phyloP scores from a whole-genome alignment of 106 monocot species.

The Apostasia ramifera region DNA sequence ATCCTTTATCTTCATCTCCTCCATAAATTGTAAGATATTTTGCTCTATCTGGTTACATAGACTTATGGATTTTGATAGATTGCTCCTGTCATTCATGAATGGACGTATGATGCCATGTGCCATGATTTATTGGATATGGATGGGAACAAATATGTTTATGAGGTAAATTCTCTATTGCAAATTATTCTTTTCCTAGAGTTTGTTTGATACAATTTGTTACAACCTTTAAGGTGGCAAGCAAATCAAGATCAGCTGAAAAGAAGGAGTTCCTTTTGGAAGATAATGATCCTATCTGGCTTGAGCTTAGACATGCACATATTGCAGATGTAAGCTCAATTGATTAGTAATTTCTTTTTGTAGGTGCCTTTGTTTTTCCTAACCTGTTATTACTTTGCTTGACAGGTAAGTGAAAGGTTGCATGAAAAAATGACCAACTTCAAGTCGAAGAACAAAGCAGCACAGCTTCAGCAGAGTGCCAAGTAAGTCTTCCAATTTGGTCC shows the following conservation, averaged over 20 bases:
- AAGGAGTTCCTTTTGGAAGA: constrained; percentile 69
- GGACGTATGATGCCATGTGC: constrained; percentile 87
- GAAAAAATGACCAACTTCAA: constrained; percentile 66
- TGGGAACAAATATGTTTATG: constrained; percentile 60
- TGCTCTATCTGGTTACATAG: background rate
- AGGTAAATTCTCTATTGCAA: constrained; percentile 27
- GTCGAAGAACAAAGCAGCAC: constrained; percentile 78
- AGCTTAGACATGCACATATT: constrained; percentile 77
- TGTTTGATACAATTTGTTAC: background rate
- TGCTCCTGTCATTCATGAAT: constrained; percentile 81
- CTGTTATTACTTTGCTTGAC: constrained; percentile 1
- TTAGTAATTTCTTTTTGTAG: background rate
- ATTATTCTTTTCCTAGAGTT: constrained; percentile 3
- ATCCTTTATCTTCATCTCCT: background rate
- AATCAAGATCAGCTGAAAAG: constrained; percentile 42
- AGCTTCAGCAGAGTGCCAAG: constrained; percentile 43
- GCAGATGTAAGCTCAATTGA: constrained; percentile 52
- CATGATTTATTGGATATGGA: constrained; percentile 71
- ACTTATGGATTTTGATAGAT: constrained; percentile 25
- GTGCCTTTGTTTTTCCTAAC: constrained; percentile 3
- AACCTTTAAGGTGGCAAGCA: constrained; percentile 30
- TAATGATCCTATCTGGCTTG: constrained; percentile 74
- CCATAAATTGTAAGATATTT: background rate
- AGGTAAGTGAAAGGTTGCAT: constrained; percentile 77
- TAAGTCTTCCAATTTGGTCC: constrained; percentile 8